Evolutionary conservation across 2,329 filamentous ascomycete genomes (phyloP).

Genomic region (Venturia effusa): DNA sequence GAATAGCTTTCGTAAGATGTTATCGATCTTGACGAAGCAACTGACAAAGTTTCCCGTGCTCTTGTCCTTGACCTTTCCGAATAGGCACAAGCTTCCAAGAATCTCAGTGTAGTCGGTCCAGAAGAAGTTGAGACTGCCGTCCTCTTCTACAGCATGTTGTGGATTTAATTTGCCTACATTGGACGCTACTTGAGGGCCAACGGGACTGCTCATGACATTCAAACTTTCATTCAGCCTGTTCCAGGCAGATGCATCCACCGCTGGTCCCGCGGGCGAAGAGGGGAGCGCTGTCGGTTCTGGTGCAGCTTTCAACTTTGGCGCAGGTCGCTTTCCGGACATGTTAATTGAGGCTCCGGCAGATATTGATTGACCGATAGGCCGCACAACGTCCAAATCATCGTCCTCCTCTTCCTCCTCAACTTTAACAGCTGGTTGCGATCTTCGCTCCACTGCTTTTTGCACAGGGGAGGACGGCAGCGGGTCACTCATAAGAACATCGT

Average conservation of each 20-base stretch:
- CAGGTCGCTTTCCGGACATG: conserved; percentile 66
- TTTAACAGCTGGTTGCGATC: conserved; percentile 44
- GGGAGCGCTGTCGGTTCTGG: conserved; percentile 59
- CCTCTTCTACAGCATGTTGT: conserved; percentile 80
- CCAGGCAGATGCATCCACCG: conserved; percentile 76
- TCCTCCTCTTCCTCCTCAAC: conserved; percentile 63
- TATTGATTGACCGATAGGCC: conserved; percentile 53
- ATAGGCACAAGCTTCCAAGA: conserved; percentile 82
- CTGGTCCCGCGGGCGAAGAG: conserved; percentile 59
- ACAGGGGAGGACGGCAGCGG: conserved; percentile 79
- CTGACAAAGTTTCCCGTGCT: conserved; percentile 69
- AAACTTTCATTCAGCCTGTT: conserved; percentile 76
- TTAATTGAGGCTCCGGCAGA: conserved; percentile 67
- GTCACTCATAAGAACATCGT: conserved; percentile 82
- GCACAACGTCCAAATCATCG: conserved; percentile 74
- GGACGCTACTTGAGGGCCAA: conserved; percentile 45
- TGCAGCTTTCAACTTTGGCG: conserved; percentile 59
- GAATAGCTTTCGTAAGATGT: conserved; percentile 82
- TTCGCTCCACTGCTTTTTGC: conserved; percentile 65
- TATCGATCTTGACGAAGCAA: conserved; percentile 93
- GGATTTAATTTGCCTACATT: conserved; percentile 71
- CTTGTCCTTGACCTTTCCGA: conserved; percentile 92
- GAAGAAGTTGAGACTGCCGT: conserved; percentile 87
- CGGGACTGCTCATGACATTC: conserved; percentile 69
- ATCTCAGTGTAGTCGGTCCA: conserved; percentile 95